These are phyloP conservation scores for Paramecium biaurelia DNA, from an alignment of 73 alveolate species.

Conservation along the genomic window DNA sequence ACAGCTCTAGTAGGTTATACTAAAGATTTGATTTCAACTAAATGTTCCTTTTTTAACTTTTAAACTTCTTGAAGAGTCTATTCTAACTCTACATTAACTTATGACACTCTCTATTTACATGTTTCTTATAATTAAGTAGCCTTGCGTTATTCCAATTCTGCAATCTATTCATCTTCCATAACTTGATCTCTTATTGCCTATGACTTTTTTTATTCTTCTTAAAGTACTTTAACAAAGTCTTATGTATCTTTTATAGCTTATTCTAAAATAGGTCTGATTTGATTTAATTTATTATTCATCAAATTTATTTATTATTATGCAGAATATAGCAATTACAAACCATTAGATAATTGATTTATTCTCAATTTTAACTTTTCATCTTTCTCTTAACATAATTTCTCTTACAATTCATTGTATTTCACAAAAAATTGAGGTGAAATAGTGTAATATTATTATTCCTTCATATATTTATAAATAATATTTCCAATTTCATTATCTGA, in stretches of 20 bases:
- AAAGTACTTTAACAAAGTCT: background rate
- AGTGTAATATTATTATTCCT: background rate
- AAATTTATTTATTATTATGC: background rate
- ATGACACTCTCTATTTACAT: background rate
- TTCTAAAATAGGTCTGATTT: background rate
- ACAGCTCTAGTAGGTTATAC: slow-evolving; percentile 55
- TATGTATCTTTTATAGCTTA: background rate
- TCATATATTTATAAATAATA: background rate
- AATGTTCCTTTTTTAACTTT: slow-evolving; percentile 58
- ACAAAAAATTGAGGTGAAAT: background rate
- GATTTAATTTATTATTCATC: background rate
- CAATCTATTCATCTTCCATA: slow-evolving; percentile 14
- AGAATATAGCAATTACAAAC: background rate
- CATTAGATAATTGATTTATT: background rate
- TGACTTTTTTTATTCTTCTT: background rate
- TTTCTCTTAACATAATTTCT: background rate
- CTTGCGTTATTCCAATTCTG: slow-evolving; percentile 24
- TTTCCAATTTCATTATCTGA: background rate
- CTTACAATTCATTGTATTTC: background rate
- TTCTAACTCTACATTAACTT: slow-evolving; percentile 42
- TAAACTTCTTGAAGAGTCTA: slow-evolving; percentile 48
- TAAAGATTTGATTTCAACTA: slow-evolving; percentile 57
- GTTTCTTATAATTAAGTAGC: slow-evolving; percentile 56
- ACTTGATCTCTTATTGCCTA: background rate
- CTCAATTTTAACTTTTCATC: background rate